Evolutionary conservation across 148 eudicot species (phyloP), one percentile per base, ranked within the genome.

Genomic region (Fallopia convolvulus): DNA sequence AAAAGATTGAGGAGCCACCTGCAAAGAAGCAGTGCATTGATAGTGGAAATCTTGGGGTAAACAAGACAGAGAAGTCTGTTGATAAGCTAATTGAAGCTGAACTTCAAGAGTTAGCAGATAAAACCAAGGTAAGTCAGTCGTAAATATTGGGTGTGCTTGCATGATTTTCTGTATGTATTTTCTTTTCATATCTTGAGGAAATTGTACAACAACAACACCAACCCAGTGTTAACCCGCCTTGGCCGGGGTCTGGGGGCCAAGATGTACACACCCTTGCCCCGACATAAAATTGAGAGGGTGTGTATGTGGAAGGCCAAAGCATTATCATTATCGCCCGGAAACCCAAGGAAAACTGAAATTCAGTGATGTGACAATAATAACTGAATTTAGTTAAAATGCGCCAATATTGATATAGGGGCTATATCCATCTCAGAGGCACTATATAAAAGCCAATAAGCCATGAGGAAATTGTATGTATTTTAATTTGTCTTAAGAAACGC

Each of bases 31-130:
- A 88, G 77, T 83, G 96, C 72, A 3, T 14, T 73, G 75, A 11
- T 46, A 21, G 53, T 48, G 72, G 36, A 68, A 68, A 82, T 66
- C 87, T 82, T 74, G 72, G 78, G 77, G 71, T 79, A 66, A 85
- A 79, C 50, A 86, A 81, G 74, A 55, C 80, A 13, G 84, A 88
- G 81, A 83, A 78, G 78, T 95, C 99, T 47, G 81, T 95, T 77
- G 99, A 95, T 83, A 83, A 80, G 87, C 81, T 92, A 79, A 91
- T 95, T 76, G 99, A 95, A 81, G 97, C 85, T 55, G 99, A 95
- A 85, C 89, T 95, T 65, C 85, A 82, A 78, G 97, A 95, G 81
- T 80, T 91, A 75, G 89, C 86, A 66, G 97, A 95, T 84, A 95
- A 81, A 81, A 87, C 77, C 87, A 92, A 95, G 99, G 97, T 88